Evolutionary conservation across 2,329 filamentous ascomycete species (phyloP).

Genomic region (Stachybotrys chartarum): DNA sequence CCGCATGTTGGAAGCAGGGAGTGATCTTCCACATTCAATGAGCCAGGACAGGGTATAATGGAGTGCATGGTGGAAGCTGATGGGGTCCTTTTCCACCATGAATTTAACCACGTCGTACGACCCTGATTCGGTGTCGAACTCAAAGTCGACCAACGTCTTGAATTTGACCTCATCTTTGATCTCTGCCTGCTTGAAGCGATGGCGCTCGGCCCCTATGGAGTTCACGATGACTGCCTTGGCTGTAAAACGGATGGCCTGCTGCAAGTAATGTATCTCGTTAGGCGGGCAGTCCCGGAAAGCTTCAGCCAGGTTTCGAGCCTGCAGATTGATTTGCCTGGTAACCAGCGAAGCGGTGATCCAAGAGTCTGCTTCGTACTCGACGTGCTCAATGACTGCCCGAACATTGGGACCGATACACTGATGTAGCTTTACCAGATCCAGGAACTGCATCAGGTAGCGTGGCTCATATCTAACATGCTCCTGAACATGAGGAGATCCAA

Average conservation of each 20-base stretch:
- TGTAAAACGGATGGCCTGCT: constrained; percentile 63
- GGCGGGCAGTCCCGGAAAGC: constrained; percentile 66
- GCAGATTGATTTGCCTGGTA: constrained; percentile 87
- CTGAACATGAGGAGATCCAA: constrained; percentile 83
- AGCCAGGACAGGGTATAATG: constrained; percentile 97
- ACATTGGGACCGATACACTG: constrained; percentile 96
- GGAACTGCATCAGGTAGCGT: constrained; percentile 85
- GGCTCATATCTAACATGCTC: constrained; percentile 74
- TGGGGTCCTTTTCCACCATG: constrained; percentile 77
- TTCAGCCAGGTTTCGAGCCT: constrained; percentile 83
- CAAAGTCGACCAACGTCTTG: constrained; percentile 69
- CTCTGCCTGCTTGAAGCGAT: constrained; percentile 78
- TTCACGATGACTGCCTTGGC: constrained; percentile 82
- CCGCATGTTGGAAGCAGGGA: constrained; percentile 60
- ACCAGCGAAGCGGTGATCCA: constrained; percentile 97
- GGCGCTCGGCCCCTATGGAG: constrained; percentile 81
- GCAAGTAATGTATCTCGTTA: constrained; percentile 60
- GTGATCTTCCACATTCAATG: constrained; percentile 76
- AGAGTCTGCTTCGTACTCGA: constrained; percentile 95
- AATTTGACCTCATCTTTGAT: constrained; percentile 82
- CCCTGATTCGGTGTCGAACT: constrained; percentile 58
- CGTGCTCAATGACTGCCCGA: constrained; percentile 84
- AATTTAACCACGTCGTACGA: constrained; percentile 74
- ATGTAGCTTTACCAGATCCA: constrained; percentile 91
- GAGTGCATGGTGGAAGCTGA: constrained; percentile 95